Evolutionary conservation across 805 yeast genomes (phyloP).

Genomic region (Monosporozyma siamensis): DNA sequence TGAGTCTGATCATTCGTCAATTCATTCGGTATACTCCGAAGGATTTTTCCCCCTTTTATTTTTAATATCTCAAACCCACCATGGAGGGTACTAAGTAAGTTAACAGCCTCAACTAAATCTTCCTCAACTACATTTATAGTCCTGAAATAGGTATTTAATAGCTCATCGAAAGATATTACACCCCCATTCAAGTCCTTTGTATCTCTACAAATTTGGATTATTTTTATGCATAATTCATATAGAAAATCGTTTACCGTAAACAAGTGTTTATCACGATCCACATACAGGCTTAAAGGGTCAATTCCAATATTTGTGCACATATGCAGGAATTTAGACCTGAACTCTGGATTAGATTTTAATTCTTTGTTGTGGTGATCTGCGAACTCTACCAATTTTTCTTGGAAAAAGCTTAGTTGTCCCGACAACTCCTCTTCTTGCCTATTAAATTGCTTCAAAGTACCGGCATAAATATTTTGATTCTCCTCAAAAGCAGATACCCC

Average conservation of each 20-base stretch:
- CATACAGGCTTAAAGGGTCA: constrained; percentile 52
- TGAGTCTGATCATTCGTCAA: constrained; percentile 58
- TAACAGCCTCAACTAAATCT: constrained; percentile 52
- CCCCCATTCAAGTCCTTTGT: constrained; percentile 79
- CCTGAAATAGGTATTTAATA: constrained; percentile 28
- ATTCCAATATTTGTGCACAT: constrained; percentile 77
- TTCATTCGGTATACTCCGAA: constrained; percentile 56
- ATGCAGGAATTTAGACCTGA: constrained; percentile 61
- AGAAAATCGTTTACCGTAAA: constrained; percentile 41
- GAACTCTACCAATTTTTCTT: constrained; percentile 64
- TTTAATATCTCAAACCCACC: constrained; percentile 58
- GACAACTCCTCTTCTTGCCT: constrained; percentile 52
- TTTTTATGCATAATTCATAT: constrained; percentile 59
- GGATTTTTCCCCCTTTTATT: constrained; percentile 44
- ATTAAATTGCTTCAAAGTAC: constrained; percentile 22
- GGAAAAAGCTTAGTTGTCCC: constrained; percentile 69
- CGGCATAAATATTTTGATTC: constrained; percentile 8
- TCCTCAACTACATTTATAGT: constrained; percentile 30
- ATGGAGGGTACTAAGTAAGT: constrained; percentile 48
- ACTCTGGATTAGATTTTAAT: constrained; percentile 51
- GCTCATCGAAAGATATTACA: constrained; percentile 51
- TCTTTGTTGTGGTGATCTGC: constrained; percentile 64
- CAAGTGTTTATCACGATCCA: constrained; percentile 25
- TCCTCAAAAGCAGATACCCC: constrained; percentile 41
- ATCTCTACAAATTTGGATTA: constrained; percentile 66